Percentiles rank a stretch among this genome's conserved stretches.
These are phyloP conservation scores for Planoprotostelium fungivorum DNA, from an alignment of 78 protist genomes.

Conservation along the genomic window DNA sequence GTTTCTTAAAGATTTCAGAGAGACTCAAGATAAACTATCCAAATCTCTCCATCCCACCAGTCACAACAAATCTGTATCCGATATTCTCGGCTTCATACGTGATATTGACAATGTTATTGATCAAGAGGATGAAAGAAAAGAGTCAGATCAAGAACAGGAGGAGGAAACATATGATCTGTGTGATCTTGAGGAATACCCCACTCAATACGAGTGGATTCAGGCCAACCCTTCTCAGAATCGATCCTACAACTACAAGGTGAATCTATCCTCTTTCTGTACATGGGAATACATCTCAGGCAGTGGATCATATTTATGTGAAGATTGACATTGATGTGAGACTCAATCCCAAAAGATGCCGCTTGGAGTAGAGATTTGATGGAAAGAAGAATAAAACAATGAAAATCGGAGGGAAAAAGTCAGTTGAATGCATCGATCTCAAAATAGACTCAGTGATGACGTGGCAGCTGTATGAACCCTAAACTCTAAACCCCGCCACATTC, in stretches of 20 bases:
- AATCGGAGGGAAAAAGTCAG: too few species aligned
- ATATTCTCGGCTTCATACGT: neutral
- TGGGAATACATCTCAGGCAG: too few species aligned
- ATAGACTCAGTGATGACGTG: too few species aligned
- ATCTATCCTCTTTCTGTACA: too few species aligned
- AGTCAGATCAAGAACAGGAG: neutral
- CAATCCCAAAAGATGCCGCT: too few species aligned
- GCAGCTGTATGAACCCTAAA: too few species aligned
- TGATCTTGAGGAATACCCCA: neutral
- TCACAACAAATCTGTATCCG: neutral
- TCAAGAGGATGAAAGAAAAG: neutral
- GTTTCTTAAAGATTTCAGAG: neutral
- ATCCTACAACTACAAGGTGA: neutral
- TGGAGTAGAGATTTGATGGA: too few species aligned
- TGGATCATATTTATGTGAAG: too few species aligned
- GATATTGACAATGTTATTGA: neutral
- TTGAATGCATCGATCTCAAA: too few species aligned
- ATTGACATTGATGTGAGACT: too few species aligned
- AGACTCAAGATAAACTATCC: neutral
- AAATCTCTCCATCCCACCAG: neutral
- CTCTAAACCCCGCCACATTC: too few species aligned
- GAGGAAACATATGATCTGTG: neutral
- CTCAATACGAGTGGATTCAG: neutral
- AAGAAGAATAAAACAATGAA: too few species aligned
- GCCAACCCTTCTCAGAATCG: neutral